Evolutionary conservation across 345 rosid species (phyloP).

Genomic region (Pseudoturritis turrita): DNA sequence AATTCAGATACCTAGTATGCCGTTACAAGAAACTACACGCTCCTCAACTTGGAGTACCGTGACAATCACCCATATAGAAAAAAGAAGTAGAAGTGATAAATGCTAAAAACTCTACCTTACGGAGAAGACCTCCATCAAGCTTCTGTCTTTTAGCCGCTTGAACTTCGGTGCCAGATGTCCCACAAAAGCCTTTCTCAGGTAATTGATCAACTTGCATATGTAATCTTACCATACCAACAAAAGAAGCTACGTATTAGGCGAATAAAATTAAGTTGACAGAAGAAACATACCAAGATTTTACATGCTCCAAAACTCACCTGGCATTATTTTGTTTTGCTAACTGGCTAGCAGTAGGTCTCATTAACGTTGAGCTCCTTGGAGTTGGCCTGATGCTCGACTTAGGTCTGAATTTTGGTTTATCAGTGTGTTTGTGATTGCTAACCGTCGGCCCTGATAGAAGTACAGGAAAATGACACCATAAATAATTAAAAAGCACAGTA

Average conservation of each 20-base stretch:
- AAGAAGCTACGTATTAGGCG: neutral
- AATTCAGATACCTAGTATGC: neutral
- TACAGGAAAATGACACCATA: conserved; percentile 8
- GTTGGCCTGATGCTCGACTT: conserved; percentile 39
- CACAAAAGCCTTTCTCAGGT: conserved; percentile 43
- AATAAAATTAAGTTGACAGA: neutral
- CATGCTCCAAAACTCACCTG: conserved; percentile 42
- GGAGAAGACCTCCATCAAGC: conserved; percentile 78
- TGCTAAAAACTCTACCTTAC: conserved; percentile 47
- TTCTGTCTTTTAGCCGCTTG: conserved; percentile 97
- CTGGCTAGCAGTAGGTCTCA: conserved; percentile 91
- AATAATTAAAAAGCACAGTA: neutral
- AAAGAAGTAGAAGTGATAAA: neutral
- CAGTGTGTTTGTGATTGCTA: conserved; percentile 32
- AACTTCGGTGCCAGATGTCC: conserved; percentile 57
- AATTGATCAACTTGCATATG: conserved; percentile 38
- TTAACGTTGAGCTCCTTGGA: conserved; percentile 78
- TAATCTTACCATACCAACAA: conserved; percentile 21
- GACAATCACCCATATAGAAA: neutral
- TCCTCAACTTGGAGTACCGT: neutral
- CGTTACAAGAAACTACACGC: neutral
- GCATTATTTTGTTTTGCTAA: conserved; percentile 77
- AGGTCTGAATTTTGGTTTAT: conserved; percentile 37
- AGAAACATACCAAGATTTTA: neutral
- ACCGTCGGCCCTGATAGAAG: conserved; percentile 42